Evolutionary conservation across 78 protist species (phyloP).

Genomic region (Speleostelium caveatum): DNA sequence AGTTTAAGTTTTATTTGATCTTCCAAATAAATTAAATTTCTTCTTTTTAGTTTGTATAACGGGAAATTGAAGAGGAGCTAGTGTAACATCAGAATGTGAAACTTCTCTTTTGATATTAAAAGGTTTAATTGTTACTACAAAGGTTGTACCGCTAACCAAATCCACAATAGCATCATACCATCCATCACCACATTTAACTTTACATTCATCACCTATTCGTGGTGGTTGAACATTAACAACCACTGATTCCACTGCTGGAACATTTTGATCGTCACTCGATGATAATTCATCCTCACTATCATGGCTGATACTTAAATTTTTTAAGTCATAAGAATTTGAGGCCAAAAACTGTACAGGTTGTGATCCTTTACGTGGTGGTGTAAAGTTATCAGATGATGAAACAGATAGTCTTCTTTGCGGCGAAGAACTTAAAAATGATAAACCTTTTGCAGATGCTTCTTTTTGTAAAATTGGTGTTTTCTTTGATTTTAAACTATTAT

Average conservation of each 20-base stretch:
- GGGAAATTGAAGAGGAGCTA: constrained; percentile 74
- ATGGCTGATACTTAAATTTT: not conserved
- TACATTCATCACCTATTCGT: constrained; percentile 56
- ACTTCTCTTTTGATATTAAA: constrained; percentile 74
- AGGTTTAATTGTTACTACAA: constrained; percentile 71
- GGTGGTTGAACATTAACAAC: constrained; percentile 77
- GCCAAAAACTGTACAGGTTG: constrained; percentile 11
- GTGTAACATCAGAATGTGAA: constrained; percentile 69
- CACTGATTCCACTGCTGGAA: constrained; percentile 61
- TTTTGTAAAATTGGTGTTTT: not conserved
- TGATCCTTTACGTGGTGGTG: constrained; percentile 46
- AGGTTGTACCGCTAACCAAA: constrained; percentile 56
- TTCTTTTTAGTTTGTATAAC: constrained; percentile 46
- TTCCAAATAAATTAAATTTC: constrained; percentile 37
- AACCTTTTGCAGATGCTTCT: constrained; percentile 2
- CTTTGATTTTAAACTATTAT: not conserved
- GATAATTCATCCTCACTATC: constrained; percentile 3
- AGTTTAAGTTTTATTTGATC: not conserved
- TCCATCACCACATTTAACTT: constrained; percentile 75
- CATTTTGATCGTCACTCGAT: not conserved
- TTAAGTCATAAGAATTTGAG: not conserved
- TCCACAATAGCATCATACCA: constrained; percentile 73
- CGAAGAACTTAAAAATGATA: constrained; percentile 11
- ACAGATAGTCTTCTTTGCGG: constrained; percentile 17
- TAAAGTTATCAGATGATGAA: not conserved